Base-by-base conservation (phyloP, 306 rosid genomes). In the Citrullus amarus region DNA sequence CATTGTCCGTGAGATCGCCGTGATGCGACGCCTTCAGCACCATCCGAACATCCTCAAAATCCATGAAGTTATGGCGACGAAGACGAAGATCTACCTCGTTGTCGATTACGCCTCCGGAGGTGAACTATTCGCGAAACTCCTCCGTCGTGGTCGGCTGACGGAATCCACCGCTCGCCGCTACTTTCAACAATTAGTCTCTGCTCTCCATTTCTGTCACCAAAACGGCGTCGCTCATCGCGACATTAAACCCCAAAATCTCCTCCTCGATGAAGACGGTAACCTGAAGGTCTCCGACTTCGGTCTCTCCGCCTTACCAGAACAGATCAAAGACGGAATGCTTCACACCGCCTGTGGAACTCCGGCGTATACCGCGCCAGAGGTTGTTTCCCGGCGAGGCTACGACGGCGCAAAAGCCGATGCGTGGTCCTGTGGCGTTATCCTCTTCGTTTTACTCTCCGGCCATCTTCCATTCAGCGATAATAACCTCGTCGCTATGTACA, bases 301-400 rank as follows among this genome's bases (percentile, higher is more conserved):
- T 0, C 95, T 94, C 85, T 89, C 97, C 4, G 97, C 98, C 0
- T 50, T 94, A 0, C 98, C 98, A 2, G 97, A 92, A 17, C 97
- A 91, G 79, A 79, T 88, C 0, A 83, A 81, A 5, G 75, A 94
- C 87, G 97, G 92, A 3, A 74, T 90, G 62, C 96, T 94, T 8
- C 96, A 90, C 78, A 94, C 98, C 2, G 95, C 98, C 0, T 94
- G 98, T 9, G 97, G 98, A 2, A 94, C 98, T 0, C 97, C 97
- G 20, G 95, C 98, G 1, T 94, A 90, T 81, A 88, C 97, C 0
- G 95, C 97, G 2, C 98, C 98, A 18, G 97, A 94, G 87, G 87
- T 94, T 0, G 84, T 94, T 8, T 32, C 82, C 57, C 85, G 92
- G 69, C 77, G 75, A 11, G 86, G 94, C 43, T 92, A 92, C 87